Evolutionary conservation across 129 eudicot genomes (phyloP), one percentile per base, ranked within the genome.

Genomic region (Tagetes erecta): DNA sequence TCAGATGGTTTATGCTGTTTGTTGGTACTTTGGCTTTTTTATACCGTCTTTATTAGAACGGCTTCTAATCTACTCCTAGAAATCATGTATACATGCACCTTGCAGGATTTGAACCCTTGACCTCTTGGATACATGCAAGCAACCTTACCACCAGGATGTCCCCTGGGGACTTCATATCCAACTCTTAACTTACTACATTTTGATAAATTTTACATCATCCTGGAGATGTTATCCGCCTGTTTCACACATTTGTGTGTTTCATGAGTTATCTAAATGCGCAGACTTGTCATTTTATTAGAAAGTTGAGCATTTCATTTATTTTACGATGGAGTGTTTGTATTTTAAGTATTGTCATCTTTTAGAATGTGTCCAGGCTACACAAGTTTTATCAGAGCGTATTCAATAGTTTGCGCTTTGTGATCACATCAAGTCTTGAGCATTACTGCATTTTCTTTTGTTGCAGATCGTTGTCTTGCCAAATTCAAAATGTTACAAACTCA

Each of bases 381-480:
- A 52, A 76, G 53, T 51, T 65, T 52, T 13, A 11, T 38, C 8
- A 36, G 46, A 63, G 3, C 39, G n/a, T 67, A 9, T 67, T 50
- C 42, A 41, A 30, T 41, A 60, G 44, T 55, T 31, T 67, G 38
- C 27, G 55, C 27, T 56, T 62, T 76, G 8, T 5, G 27, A 39
- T 60, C 67, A 50, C 50, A 80, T 47, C 14, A 49, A 52, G 60
- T 53, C 35, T 68, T 53, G 33, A 47, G 11, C 55, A 13, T 65
- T 20, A 46, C 56, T 70, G 30, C 36, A 51, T 74, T 65, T 75
- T 41, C 31, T 30, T 57, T 81, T 70, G 20, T 8, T 73, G 49
- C 80, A 95, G 99, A 86, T 67, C 82, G 63, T 49, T 79, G 70
- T 72, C 77, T 60, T 85, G 87, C 79, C 97, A 86, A 77, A 74